These are phyloP conservation scores for Aureobasidium mangrovei DNA, from an alignment of 2,329 filamentous ascomycete genomes.

Conservation along the genomic window DNA sequence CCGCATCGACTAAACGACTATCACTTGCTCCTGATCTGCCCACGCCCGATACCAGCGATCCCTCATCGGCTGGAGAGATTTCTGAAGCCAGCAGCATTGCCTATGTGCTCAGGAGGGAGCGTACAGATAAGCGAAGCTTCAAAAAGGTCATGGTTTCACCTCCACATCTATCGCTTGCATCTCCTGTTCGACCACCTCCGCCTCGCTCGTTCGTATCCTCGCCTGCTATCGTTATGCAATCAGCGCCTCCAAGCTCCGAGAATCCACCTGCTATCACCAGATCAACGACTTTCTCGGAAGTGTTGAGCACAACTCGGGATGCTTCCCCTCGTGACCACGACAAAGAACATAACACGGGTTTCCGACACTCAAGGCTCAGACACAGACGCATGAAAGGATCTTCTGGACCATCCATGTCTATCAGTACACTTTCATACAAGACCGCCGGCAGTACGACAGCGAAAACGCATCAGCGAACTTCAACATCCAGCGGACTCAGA, in stretches of 20 bases:
- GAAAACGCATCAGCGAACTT: not conserved
- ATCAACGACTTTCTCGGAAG: slow-evolving; percentile 9
- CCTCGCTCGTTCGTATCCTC: not conserved
- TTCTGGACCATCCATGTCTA: not conserved
- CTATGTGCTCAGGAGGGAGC: not conserved
- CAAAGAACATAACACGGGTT: not conserved
- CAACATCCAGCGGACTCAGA: not conserved
- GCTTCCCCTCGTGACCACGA: not conserved
- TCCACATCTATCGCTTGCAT: not conserved
- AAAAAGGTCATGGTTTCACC: slow-evolving; percentile 2
- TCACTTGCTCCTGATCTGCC: not conserved
- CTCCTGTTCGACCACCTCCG: not conserved
- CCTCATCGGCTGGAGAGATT: not conserved
- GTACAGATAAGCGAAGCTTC: not conserved
- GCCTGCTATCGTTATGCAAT: slow-evolving; percentile 11
- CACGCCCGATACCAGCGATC: not conserved
- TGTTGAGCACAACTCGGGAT: not conserved
- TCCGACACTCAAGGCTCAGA: not conserved
- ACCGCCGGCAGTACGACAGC: not conserved
- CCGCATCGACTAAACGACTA: not conserved
- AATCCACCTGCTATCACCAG: not conserved
- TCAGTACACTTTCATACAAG: not conserved
- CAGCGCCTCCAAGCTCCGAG: not conserved
- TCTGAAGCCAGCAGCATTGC: slow-evolving; percentile 13
- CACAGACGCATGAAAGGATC: not conserved